Percentiles rank a stretch among this genome's conserved stretches.
phyloP scores from a whole-genome alignment of 768 basidiomycete genomes.

The Xerocomus potaroensis region DNA sequence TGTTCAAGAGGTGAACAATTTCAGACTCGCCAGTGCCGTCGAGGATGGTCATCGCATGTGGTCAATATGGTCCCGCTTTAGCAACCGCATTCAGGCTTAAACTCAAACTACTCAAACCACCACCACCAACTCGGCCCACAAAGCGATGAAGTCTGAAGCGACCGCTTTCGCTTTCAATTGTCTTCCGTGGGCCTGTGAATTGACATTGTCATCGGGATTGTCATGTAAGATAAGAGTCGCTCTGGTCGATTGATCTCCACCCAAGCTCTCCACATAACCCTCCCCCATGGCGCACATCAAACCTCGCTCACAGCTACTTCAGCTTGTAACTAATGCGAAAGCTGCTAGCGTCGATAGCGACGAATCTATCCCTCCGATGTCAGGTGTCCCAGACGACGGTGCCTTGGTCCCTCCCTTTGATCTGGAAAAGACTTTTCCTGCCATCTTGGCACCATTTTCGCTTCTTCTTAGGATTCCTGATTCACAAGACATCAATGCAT shows the following conservation, averaged over 20 bases:
- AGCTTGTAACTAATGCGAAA: conserved; percentile 5
- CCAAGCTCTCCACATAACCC: conserved; percentile 10
- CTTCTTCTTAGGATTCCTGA: conserved; percentile 25
- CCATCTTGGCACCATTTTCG: conserved; percentile 29
- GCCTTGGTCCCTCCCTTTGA: conserved; percentile 19
- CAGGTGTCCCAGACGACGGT: conserved; percentile 5
- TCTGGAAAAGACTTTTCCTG: conserved; percentile 35
- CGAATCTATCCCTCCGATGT: conserved; percentile 24
- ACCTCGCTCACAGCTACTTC: not conserved
- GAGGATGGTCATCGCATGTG: conserved; percentile 48
- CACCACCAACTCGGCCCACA: conserved; percentile 4
- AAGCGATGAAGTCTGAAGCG: no score
- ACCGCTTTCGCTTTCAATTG: no score
- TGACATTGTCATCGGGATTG: no score
- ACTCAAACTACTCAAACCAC: no score
- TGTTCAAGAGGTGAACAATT: conserved; percentile 55
- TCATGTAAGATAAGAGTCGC: not conserved
- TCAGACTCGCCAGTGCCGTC: conserved; percentile 52
- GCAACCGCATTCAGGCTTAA: no score
- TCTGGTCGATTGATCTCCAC: not conserved
- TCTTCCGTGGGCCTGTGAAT: no score
- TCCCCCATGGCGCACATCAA: conserved; percentile 11
- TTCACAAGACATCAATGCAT: conserved; percentile 23
- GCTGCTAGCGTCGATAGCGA: conserved; percentile 24
- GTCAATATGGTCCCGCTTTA: conserved; percentile 8